Evolutionary conservation across 1,139 yeast genomes (phyloP).

Genomic region (Candida pseudoviswanathii): DNA sequence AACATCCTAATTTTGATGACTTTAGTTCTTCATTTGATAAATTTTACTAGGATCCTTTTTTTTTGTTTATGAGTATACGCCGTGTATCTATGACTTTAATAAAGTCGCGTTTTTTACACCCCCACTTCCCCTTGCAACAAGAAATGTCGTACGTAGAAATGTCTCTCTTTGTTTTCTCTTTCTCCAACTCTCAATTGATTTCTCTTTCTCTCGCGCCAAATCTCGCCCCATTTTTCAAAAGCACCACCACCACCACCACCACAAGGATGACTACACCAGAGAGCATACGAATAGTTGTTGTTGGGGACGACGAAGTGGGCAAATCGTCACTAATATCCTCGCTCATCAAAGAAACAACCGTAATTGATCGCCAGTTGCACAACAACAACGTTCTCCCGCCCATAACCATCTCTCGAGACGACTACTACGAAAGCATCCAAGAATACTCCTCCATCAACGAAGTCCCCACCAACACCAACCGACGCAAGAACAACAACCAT

Average conservation of each 20-base stretch:
- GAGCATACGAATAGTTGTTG: constrained; percentile 74
- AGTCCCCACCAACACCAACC: constrained; percentile 1
- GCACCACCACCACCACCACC: background rate
- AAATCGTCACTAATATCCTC: constrained; percentile 77
- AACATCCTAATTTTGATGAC: constrained; percentile 11
- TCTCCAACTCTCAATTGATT: background rate
- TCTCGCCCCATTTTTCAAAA: background rate
- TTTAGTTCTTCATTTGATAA: constrained; percentile 12
- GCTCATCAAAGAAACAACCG: constrained; percentile 77
- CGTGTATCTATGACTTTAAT: no score
- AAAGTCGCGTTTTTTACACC: background rate
- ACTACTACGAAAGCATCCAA: constrained; percentile 34
- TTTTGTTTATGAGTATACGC: background rate
- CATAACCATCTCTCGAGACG: constrained; percentile 60
- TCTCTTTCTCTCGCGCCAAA: background rate
- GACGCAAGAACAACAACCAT: background rate
- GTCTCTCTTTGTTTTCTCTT: background rate
- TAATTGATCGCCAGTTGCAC: constrained; percentile 53
- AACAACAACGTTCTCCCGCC: constrained; percentile 76
- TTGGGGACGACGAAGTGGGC: constrained; percentile 97
- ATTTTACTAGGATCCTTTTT: constrained; percentile 6
- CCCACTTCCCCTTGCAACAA: background rate
- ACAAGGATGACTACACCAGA: constrained; percentile 41
- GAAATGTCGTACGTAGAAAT: background rate
- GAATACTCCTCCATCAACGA: constrained; percentile 18